Evolutionary conservation across 306 rosid genomes (phyloP), one percentile per base, ranked within the genome.

Genomic region (Ormosia emarginata): DNA sequence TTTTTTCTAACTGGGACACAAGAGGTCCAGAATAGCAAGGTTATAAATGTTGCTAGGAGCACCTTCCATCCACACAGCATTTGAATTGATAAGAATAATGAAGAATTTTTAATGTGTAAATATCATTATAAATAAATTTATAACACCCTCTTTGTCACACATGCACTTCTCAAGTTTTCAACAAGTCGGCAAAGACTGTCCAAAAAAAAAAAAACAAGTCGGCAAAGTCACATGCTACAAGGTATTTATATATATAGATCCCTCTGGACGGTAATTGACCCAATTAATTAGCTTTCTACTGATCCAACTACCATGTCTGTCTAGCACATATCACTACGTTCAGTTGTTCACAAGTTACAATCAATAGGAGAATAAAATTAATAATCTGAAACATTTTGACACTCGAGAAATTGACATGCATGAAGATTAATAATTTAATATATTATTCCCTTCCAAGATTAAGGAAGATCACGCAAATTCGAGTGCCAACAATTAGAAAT

Each of bases 211-310:
- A n/a, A n/a, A n/a, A n/a, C n/a, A 71, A 71, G 76, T 33, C 46
- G 67, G 29, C 79, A 74, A 37, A 39, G 67, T 74, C 67, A 74
- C 79, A 74, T 74, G 67, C 53, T 59, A 56, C 70, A 73, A 73
- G 50, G 64, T 36, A 37, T 30, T 4, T 69, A 3, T 7, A 33
- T 49, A 30, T 8, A 30, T 49, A 49, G 46, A 71, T n/a, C 9
- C 30, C 47, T 17, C 8, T 71, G 55, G 18, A 34, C 49, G 64
- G 52, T 17, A 9, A 34, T 55, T 73, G 37, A 3, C 53, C 7
- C 52, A 39, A 10, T 56, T 24, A 74, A 57, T 74, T 18, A 39
- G 67, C 39, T 40, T 57, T 29, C 14, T 0, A 17, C 29, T 39
- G 53, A 39, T 56, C 15, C 78, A 74, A 74, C 78, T 13, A 74